Base-by-base conservation (phyloP, 176 grass and related monocot species). In the Cymbopogon citratus region DNA sequence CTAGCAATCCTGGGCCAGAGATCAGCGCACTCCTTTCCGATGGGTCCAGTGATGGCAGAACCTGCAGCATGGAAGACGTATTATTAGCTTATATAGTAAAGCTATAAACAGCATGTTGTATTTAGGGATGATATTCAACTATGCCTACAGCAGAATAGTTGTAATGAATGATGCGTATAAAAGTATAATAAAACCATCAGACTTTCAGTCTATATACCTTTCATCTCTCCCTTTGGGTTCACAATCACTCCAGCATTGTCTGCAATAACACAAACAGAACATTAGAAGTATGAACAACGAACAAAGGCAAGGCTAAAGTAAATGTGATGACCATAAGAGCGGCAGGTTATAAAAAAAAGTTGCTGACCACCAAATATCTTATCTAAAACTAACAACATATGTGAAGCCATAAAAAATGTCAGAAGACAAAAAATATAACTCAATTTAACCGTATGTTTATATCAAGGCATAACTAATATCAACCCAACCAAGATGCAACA, bases 1-100 rank as follows among this genome's bases (percentile, higher is more conserved):
- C 93, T 92, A 27, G 93, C 93, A 24, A 96, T 96, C 84, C 93
- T 96, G 38, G 93, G 93, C 93, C 93, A 96, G 27, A 96, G 86
- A 89, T 92, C 93, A 41, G 93, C 93, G 0, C 93, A 96, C 61
- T 96, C 93, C 88, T 96, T 96, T 54, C 93, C 90, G n/a, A 96
- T 96, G 6, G 93, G 93, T 80, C 93, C 93, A 6, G 93, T 96
- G 88, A 96, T 97, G 43, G 93, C 93, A 85, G 93, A 97, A 35
- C 93, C 93, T 97, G 80, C 80, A 66, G 0, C 4, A 72, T 66
- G 3, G 3, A 25, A 72, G 14, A 45, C 12, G 44, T 46, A 5
- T 45, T 14, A 46, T 45, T 14, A 46, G 44, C 44, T 15, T 46
- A 46, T 46, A 48, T 46, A 48, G 5, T 48, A 16, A 48, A 14